These are phyloP conservation scores for Aspergillus puulaauensis DNA, from an alignment of 2,329 filamentous ascomycete genomes.

Conservation along the genomic window DNA sequence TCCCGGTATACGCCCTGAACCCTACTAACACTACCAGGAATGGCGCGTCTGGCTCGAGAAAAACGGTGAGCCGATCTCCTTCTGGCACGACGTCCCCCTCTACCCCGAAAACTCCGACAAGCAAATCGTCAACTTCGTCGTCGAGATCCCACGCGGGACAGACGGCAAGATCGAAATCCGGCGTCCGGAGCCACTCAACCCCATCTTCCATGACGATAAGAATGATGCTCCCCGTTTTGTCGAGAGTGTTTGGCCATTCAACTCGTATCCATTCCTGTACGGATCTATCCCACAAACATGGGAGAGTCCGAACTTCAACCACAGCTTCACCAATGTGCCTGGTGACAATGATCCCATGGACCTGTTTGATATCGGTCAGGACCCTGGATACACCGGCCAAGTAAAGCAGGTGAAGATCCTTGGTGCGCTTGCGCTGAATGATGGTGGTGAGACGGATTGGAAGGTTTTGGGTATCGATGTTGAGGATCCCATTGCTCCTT, in stretches of 20 bases:
- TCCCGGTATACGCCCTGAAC: neutral
- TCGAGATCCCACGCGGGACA: neutral
- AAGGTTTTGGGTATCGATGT: constrained; percentile 3
- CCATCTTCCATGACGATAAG: constrained; percentile 2
- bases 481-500: neutral
- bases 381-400: neutral
- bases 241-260: neutral
- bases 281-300: constrained; percentile 3
- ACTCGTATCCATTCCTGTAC: neutral
- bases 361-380: constrained; percentile 1
- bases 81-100: constrained; percentile 6
- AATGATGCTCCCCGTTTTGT: neutral
- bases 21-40: neutral
- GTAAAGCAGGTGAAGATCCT: constrained; percentile 3
- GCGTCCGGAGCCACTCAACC: neutral
- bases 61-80: neutral
- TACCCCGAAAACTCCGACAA: neutral
- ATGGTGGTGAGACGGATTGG: constrained; percentile 5
- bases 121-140: constrained; percentile 2
- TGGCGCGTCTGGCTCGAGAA: constrained; percentile 5
- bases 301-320: constrained; percentile 4
- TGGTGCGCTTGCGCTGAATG: neutral
- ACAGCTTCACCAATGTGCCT: neutral
- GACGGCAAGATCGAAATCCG: constrained; percentile 4
- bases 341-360: constrained; percentile 6